phyloP scores from a whole-genome alignment of 106 monocot genomes.

The Allium sativum region DNA sequence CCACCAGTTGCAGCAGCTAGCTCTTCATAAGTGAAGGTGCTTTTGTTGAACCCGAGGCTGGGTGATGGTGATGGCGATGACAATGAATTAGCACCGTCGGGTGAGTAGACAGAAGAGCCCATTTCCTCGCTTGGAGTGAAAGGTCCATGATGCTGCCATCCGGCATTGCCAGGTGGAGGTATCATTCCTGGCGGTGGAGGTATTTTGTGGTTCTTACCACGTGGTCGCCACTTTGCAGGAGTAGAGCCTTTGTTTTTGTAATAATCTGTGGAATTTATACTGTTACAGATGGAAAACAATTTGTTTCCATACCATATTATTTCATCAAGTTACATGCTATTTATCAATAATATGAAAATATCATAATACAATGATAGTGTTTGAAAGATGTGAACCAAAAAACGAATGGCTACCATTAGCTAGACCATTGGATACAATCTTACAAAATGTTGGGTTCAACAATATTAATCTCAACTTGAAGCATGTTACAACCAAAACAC shows the following conservation, averaged over 20 bases:
- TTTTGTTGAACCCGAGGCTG: slow-evolving; percentile 48
- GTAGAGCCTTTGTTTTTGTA: slow-evolving; percentile 15
- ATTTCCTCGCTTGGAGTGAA: slow-evolving; percentile 3
- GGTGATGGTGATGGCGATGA: slow-evolving; percentile 34
- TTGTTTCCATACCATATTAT: too few species aligned
- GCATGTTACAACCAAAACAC: too few species aligned
- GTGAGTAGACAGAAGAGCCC: background rate
- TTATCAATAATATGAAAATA: too few species aligned
- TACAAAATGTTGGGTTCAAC: too few species aligned
- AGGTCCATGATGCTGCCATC: slow-evolving; percentile 26
- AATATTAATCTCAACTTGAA: too few species aligned
- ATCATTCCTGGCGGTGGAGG: slow-evolving; percentile 17
- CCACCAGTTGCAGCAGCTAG: slow-evolving; percentile 49
- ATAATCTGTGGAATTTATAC: slow-evolving; percentile 5
- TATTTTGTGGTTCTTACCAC: slow-evolving; percentile 9
- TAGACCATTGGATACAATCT: too few species aligned
- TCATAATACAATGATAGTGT: too few species aligned
- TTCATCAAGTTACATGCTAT: too few species aligned
- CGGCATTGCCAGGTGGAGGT: slow-evolving; percentile 3
- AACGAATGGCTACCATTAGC: too few species aligned
- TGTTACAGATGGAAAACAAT: too few species aligned
- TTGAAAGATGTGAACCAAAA: too few species aligned
- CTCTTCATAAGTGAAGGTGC: slow-evolving; percentile 70
- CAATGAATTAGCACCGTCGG: slow-evolving; percentile 5
- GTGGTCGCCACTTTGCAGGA: slow-evolving; percentile 17